These are phyloP conservation scores for Coemansia sp. DNA, from an alignment of 192 early-diverging fungal genomes.

Conservation along the genomic window DNA sequence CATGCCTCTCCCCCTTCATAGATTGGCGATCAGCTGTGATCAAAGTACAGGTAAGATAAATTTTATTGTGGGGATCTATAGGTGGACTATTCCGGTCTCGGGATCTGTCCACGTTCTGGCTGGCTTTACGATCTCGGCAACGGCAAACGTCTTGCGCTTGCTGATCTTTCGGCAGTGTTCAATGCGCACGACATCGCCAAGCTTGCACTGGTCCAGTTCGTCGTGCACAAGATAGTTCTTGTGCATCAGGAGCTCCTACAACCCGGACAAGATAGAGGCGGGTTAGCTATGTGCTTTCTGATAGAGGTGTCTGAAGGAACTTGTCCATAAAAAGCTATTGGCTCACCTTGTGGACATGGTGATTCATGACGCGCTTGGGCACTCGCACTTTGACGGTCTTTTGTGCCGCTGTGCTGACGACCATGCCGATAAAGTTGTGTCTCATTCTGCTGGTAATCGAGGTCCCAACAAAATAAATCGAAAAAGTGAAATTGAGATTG, in stretches of 20 bases:
- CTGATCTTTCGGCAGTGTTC: conserved; percentile 85
- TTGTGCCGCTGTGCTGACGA: conserved; percentile 82
- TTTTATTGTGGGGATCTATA: conserved; percentile 9
- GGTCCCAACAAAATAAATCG: no score
- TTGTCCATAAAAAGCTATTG: no score
- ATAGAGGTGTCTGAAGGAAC: no score
- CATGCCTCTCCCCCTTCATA: not conserved
- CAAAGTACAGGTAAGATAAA: not conserved
- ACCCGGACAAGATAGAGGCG: not conserved
- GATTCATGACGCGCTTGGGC: conserved; percentile 72
- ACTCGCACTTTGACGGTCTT: conserved; percentile 92
- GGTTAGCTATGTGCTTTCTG: not conserved
- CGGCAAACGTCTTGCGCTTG: conserved; percentile 81
- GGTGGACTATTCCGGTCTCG: conserved; percentile 48
- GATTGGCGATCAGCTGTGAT: not conserved
- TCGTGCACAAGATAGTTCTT: conserved; percentile 91
- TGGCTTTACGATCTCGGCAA: conserved; percentile 76
- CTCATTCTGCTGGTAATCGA: conserved; percentile 54
- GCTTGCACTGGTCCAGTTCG: conserved; percentile 69
- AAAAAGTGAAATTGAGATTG: no score
- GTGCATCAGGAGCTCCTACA: conserved; percentile 74
- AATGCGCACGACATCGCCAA: conserved; percentile 91
- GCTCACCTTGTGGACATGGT: conserved; percentile 79
- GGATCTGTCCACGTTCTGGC: conserved; percentile 53
- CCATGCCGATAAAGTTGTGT: conserved; percentile 80